Base-by-base conservation (phyloP, 2,329 filamentous ascomycete species). In the Microcera coccophila region DNA sequence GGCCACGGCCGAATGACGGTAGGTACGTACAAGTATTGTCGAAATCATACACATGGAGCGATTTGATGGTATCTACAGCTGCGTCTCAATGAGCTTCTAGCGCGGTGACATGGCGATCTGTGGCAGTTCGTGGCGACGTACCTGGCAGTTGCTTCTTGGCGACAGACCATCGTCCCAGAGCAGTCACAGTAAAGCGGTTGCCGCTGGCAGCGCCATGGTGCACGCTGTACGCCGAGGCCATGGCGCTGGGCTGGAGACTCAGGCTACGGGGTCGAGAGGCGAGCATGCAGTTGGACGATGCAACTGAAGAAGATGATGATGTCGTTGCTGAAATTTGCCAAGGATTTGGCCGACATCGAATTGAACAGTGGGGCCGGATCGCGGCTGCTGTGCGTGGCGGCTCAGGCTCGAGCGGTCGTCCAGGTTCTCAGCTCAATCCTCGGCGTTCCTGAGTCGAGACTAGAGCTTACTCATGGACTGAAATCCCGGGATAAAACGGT, bases 11-110 rank as follows among this genome's bases (percentile, higher is more conserved):
- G 7, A 12, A 26, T 26, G 22, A n/a, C 22, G 12, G 35, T 4
- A 7, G 42, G 28, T 38, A 52, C 84, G 63, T 72, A 91, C 87
- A 71, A 28, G 91, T 97, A 62, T 98, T 97, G 68, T 98, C 93
- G 65, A 97, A 98, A 66, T 98, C 93, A 70, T 97, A 97, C 54
- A 98, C 79, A 62, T 97, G 91, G 39, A 98, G 81, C 8, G 81
- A 71, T 62, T 81, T 88, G 66, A 97, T 84, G 42, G 80, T 73
- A 32, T 85, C 74, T 10, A 82, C 74, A 22, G 79, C 78, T 79
- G 52, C 18, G 38, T 55, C 34, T 52, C 9, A 5, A 17, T 15
- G 9, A 19, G 41, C 26, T 16, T 17, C 49, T 24, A 48, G 42
- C 31, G 19, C 10, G n/a, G n/a, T n/a, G n/a, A n/a, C n/a, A n/a